Conservation (phyloP, 495 filamentous ascomycete genomes). For the Tetracladium marchalianum region DNA sequence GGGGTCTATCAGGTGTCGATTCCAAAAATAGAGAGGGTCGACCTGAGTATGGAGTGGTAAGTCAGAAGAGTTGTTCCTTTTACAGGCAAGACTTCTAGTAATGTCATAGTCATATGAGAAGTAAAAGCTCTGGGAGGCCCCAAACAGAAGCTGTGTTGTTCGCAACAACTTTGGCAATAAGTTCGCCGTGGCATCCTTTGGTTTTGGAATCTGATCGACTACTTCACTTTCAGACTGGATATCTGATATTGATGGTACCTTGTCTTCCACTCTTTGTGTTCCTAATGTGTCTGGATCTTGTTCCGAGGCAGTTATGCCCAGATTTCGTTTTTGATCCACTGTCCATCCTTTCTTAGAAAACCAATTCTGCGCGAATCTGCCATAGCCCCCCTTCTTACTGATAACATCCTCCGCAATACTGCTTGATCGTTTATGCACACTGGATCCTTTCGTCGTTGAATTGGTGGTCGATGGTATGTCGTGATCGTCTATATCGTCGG, state of each 20-base stretch:
- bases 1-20: conserved; percentile 58
- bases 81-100: conserved; percentile 50
- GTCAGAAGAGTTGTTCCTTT: conserved; percentile 9
- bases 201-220: neutral
- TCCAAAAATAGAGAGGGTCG: conserved; percentile 90
- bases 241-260: neutral
- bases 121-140: conserved; percentile 73
- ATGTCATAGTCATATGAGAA: conserved; percentile 83
- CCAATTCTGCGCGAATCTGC: conserved; percentile 81
- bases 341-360: conserved; percentile 74
- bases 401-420: conserved; percentile 69
- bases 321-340: conserved; percentile 16
- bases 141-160: conserved; percentile 71
- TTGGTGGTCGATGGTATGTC: neutral
- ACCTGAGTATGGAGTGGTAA: conserved; percentile 59
- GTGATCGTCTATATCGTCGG: conserved; percentile 25
- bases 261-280: neutral
- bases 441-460: neutral
- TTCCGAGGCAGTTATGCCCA: conserved; percentile 14
- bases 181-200: conserved; percentile 9
- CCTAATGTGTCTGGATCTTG: neutral
- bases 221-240: neutral
- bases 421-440: conserved; percentile 14
- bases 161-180: conserved; percentile 77
- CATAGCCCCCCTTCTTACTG: conserved; percentile 65